Base-by-base conservation (phyloP, 2,329 filamentous ascomycete genomes). In the Fusarium keratoplasticum region DNA sequence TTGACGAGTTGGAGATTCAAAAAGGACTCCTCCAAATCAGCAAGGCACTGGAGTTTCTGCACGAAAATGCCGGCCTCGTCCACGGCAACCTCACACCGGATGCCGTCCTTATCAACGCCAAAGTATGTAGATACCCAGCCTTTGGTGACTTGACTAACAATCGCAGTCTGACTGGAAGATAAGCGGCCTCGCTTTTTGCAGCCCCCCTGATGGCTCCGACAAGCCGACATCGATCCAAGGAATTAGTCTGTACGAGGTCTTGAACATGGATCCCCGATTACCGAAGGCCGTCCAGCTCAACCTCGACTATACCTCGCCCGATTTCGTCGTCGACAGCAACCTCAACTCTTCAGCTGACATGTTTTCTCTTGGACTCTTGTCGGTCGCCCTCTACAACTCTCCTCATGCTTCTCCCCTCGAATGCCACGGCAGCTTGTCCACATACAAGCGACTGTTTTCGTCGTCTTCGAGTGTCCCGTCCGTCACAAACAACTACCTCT, bases 1-100 rank as follows among this genome's bases (percentile, higher is more conserved):
- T 99, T 71, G 96, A 99, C 80, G 96, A 98, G 84, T 86, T 99
- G 68, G 96, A 99, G 83, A 97, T 98, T 77, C 96, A 99, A 82
- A 99, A 99, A 83, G 96, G 96, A 0, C 83, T 99, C 72, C 85
- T 98, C 70, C 96, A 99, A 82, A 89, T 99, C 72, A 95, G 93
- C 79, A 98, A 98, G 82, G 96, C 95, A 4, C 87, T 98, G 33
- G 96, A 98, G 83, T 98, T 98, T 80, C 85, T 98, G 69, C 96
- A 98, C 80, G 96, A 98, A 80, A 98, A 96, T 80, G 96, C 96
- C 11, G 95, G 95, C 1, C 88, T 99, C 58, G 94, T 98, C 0
- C 96, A 99, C 83, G 95, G 94, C 57, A 99, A 99, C 80, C 83
- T 99, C 73, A 98, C 95, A 0, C 96, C 96, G 0, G 96, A 98